These are phyloP conservation scores for Silene vulgaris DNA, from an alignment of 179 eudicot genomes.

Conservation along the genomic window DNA sequence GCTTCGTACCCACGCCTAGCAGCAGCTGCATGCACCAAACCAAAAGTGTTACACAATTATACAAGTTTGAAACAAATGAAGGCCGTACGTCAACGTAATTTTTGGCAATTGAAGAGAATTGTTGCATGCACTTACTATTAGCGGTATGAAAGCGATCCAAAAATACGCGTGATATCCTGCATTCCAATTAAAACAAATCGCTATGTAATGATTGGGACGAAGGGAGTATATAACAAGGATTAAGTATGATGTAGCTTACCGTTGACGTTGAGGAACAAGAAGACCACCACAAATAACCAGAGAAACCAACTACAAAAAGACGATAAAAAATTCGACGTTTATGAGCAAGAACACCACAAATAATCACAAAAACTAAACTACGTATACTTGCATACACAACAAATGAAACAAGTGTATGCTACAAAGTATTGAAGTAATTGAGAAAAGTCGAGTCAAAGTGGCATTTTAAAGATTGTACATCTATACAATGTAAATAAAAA, in stretches of 20 bases:
- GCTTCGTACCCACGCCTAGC: constrained; percentile 54
- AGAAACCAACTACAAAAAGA: constrained; percentile 32
- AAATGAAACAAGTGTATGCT: too few species aligned
- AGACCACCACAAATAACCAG: constrained; percentile 33
- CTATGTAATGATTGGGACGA: not conserved
- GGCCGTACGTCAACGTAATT: too few species aligned
- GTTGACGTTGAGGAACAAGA: constrained; percentile 30
- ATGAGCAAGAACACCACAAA: not conserved
- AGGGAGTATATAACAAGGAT: too few species aligned
- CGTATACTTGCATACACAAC: too few species aligned
- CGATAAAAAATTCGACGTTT: not conserved
- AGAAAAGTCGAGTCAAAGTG: too few species aligned
- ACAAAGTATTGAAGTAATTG: too few species aligned
- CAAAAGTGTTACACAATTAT: not conserved
- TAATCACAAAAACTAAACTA: too few species aligned
- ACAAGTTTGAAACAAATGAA: not conserved
- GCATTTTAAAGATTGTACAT: too few species aligned
- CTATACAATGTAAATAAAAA: too few species aligned
- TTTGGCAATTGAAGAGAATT: not conserved
- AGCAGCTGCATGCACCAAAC: constrained; percentile 36
- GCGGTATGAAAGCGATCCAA: constrained; percentile 32
- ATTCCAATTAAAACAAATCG: not conserved
- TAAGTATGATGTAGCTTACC: constrained; percentile 21
- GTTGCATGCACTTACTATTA: constrained; percentile 21
- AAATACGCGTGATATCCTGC: constrained; percentile 34